Percentiles rank a stretch among this genome's conserved stretches.
phyloP scores from a whole-genome alignment of 495 filamentous ascomycete species.

The Hyaloscypha hepaticicola region DNA sequence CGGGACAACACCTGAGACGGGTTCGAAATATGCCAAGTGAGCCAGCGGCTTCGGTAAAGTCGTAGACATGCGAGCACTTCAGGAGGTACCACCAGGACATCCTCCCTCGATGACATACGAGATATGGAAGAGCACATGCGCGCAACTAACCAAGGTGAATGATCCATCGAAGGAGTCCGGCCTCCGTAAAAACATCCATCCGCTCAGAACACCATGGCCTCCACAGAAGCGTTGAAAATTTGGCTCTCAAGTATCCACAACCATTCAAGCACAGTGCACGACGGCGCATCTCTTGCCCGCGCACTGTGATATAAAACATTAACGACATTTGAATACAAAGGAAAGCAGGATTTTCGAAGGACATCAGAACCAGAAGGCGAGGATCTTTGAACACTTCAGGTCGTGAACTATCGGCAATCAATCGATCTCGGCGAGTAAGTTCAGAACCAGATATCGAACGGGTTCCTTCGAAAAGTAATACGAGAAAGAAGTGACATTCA shows the following conservation, averaged over 20 bases:
- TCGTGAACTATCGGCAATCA: conserved; percentile 11
- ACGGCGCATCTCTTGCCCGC: conserved; percentile 6
- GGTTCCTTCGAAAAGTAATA: conserved; percentile 5
- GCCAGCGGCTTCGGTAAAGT: conserved; percentile 20
- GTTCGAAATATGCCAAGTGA: conserved; percentile 22
- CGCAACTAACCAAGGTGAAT: conserved; percentile 24
- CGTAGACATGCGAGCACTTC: conserved; percentile 19
- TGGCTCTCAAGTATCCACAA: conserved; percentile 23
- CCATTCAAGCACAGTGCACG: conserved; percentile 14
- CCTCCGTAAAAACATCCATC: conserved; percentile 29
- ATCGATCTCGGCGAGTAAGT: conserved; percentile 23
- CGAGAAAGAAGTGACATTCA: conserved; percentile 26
- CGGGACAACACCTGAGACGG: neutral
- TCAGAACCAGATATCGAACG: conserved; percentile 21
- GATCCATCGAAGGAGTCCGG: conserved; percentile 28
- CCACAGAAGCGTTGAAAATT: conserved; percentile 16
- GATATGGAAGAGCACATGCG: conserved; percentile 6
- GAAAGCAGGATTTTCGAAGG: conserved; percentile 21
- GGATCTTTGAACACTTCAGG: conserved; percentile 8
- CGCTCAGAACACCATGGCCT: conserved; percentile 23
- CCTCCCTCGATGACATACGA: conserved; percentile 14
- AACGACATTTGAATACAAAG: conserved; percentile 33
- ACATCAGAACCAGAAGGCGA: conserved; percentile 19
- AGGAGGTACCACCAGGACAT: conserved; percentile 23
- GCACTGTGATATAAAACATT: conserved; percentile 31